phyloP scores from a whole-genome alignment of 2,329 filamentous ascomycete species.

The Bipolaris oryzae region DNA sequence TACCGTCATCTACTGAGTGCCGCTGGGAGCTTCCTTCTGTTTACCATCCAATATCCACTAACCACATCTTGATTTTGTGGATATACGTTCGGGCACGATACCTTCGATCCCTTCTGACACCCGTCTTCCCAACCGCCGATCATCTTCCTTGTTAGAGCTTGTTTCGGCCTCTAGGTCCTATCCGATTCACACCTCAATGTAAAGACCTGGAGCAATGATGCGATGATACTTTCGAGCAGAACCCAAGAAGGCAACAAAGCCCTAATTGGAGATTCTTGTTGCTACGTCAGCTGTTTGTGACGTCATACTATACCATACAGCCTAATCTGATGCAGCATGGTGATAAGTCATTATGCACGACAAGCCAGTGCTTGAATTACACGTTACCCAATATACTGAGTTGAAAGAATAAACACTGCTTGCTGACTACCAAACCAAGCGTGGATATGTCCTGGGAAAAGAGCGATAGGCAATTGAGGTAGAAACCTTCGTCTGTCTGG shows the following conservation, averaged over 20 bases:
- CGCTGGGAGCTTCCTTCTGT: constrained; percentile 6
- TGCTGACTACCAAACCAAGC: background rate
- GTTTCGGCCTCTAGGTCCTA: background rate
- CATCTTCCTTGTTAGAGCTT: background rate
- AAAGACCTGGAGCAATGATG: background rate
- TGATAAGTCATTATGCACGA: background rate
- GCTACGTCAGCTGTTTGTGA: background rate
- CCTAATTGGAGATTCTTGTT: background rate
- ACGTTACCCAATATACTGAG: background rate
- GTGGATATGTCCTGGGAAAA: background rate
- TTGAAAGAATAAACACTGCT: background rate
- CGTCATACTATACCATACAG: too few relatives aligned
- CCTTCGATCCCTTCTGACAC: background rate
- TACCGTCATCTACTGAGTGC: constrained; percentile 80
- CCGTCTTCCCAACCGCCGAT: background rate
- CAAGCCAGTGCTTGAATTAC: background rate
- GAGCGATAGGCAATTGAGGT: background rate
- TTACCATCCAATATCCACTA: background rate
- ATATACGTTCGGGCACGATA: background rate
- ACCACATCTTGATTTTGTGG: background rate
- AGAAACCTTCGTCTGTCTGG: background rate
- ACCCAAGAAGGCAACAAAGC: background rate
- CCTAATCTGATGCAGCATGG: background rate
- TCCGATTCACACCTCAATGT: background rate
- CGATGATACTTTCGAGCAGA: background rate